phyloP scores from a whole-genome alignment of 495 filamentous ascomycete species.

The Stereocaulon alpinum region DNA sequence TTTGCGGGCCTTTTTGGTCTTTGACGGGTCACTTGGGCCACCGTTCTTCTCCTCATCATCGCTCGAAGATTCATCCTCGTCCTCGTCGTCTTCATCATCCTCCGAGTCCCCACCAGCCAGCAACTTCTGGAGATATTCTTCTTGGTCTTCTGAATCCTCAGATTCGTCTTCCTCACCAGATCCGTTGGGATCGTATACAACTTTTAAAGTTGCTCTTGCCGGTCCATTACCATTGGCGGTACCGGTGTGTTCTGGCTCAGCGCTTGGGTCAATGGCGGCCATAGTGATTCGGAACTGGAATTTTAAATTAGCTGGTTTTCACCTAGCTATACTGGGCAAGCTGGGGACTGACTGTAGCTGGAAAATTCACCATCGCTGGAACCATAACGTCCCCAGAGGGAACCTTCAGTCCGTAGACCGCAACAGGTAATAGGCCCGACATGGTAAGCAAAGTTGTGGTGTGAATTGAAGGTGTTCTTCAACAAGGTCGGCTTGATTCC shows the following conservation, averaged over 20 bases:
- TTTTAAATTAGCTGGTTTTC: neutral
- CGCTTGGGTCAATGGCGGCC: constrained; percentile 91
- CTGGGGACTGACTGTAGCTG: constrained; percentile 61
- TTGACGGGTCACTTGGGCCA: constrained; percentile 79
- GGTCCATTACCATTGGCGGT: constrained; percentile 48
- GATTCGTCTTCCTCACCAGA: constrained; percentile 43
- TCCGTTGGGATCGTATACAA: constrained; percentile 58
- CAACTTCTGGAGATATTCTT: constrained; percentile 50
- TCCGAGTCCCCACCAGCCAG: constrained; percentile 36
- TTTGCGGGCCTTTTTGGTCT: constrained; percentile 70
- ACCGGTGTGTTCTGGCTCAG: constrained; percentile 54
- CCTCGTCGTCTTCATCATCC: constrained; percentile 45
- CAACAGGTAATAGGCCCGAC: constrained; percentile 59
- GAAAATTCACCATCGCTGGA: constrained; percentile 61
- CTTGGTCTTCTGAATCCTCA: constrained; percentile 52
- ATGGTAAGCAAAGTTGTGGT: constrained; percentile 27
- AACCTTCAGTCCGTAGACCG: constrained; percentile 82
- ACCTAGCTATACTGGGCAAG: constrained; percentile 1
- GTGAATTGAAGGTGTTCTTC: neutral
- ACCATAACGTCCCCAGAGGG: constrained; percentile 67
- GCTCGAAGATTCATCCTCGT: constrained; percentile 54
- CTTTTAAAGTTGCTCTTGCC: constrained; percentile 76
- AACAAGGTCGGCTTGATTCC: neutral
- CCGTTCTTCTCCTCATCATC: constrained; percentile 69
- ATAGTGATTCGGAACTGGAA: constrained; percentile 88